These are phyloP conservation scores for Penicillium nucicola DNA, from an alignment of 495 filamentous ascomycete species.

Conservation along the genomic window DNA sequence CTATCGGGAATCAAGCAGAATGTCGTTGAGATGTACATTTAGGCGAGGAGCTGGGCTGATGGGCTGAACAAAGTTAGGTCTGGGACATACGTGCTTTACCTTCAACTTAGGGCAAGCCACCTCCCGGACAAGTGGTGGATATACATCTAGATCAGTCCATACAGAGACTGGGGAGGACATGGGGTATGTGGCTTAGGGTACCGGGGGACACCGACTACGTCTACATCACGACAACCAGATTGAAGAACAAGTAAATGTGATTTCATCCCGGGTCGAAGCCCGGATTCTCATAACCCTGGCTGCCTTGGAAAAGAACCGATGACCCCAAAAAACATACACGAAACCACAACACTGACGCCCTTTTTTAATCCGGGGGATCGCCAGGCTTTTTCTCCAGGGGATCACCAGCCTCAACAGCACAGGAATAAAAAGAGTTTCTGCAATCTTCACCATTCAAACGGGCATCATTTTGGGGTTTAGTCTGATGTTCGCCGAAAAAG, in stretches of 20 bases:
- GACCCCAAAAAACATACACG: conserved; percentile 19
- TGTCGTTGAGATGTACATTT: too few relatives aligned
- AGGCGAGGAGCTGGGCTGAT: too few relatives aligned
- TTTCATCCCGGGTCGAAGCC: conserved; percentile 29
- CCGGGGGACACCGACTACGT: background rate
- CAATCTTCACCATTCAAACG: conserved; percentile 10
- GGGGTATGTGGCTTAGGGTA: too few relatives aligned
- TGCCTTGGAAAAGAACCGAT: conserved; percentile 22
- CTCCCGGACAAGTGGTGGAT: too few relatives aligned
- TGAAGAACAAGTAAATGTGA: conserved; percentile 29
- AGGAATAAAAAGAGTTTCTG: conserved; percentile 12
- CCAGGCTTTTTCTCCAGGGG: conserved; percentile 14
- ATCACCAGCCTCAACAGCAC: conserved; percentile 15
- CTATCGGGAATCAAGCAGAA: too few relatives aligned
- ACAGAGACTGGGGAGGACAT: too few relatives aligned
- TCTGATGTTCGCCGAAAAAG: conserved; percentile 12
- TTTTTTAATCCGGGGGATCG: conserved; percentile 19
- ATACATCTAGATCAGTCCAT: too few relatives aligned
- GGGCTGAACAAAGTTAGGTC: too few relatives aligned
- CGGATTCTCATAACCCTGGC: conserved; percentile 30
- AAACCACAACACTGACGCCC: conserved; percentile 27
- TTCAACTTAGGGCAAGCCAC: too few relatives aligned
- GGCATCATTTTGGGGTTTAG: conserved; percentile 12
- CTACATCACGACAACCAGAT: conserved; percentile 4
- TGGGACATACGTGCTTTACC: too few relatives aligned